A percentile compares a stretch with the other conserved stretches of the same genome.
phyloP scores from a whole-genome alignment of 176 grass and related monocot species.

The Hsuehochloa calcarea region DNA sequence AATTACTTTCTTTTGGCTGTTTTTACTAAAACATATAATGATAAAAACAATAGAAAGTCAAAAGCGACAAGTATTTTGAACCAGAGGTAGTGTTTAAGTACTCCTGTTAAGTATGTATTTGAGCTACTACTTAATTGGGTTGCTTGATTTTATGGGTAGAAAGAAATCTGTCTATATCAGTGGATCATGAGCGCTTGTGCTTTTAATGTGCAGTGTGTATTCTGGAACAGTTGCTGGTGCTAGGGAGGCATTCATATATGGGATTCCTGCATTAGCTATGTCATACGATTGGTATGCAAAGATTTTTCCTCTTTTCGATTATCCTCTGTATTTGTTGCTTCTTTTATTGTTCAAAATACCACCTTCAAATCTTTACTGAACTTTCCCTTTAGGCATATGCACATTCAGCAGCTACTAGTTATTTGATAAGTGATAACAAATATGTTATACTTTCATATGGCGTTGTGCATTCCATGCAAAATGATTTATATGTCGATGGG shows the following conservation, averaged over 20 bases:
- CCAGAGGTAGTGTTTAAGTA: background rate
- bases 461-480: background rate
- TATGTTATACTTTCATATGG: background rate
- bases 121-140: constrained; percentile 1
- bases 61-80: background rate
- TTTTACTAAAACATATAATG: background rate
- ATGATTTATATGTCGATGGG: background rate
- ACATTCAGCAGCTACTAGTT: background rate
- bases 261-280: constrained; percentile 77
- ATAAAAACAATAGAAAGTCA: background rate
- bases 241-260: constrained; percentile 88
- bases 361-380: background rate
- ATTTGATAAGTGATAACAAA: background rate
- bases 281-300: constrained; percentile 82
- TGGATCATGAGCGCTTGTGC: constrained; percentile 7
- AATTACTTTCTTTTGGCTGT: background rate
- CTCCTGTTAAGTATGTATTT: constrained; percentile 3
- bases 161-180: background rate
- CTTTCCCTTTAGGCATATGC: background rate
- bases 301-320: constrained; percentile 2
- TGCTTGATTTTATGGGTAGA: background rate
- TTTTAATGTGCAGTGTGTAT: constrained; percentile 69
- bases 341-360: background rate
- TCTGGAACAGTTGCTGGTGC: constrained; percentile 96
- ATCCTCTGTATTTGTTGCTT: background rate